Evolutionary conservation across 2,329 filamentous ascomycete genomes (phyloP).

Genomic region (Neofusicoccum umdonicola): DNA sequence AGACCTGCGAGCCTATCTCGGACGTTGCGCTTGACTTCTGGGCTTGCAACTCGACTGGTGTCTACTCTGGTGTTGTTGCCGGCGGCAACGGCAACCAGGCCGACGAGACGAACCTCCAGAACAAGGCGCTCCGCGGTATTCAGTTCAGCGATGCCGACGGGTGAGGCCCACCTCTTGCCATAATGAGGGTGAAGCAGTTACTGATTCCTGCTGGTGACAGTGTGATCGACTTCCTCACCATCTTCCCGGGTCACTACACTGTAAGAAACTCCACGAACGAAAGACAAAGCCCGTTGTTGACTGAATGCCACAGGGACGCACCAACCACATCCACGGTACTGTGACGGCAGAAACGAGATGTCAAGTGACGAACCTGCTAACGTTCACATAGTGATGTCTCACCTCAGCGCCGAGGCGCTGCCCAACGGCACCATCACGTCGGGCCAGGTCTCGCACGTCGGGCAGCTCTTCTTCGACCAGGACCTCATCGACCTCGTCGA

Average conservation of each 20-base stretch:
- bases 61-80: slow-evolving; percentile 45
- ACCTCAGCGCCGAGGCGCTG: slow-evolving; percentile 4
- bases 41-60: slow-evolving; percentile 39
- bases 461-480: slow-evolving; percentile 65
- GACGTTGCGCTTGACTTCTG: slow-evolving; percentile 54
- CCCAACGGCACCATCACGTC: slow-evolving; percentile 52
- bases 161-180: background rate
- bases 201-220: background rate
- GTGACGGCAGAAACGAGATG: too few relatives aligned
- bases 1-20: slow-evolving; percentile 53
- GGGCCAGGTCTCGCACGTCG: slow-evolving; percentile 51
- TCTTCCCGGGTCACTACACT: slow-evolving; percentile 39
- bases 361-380: background rate
- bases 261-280: background rate
- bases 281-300: background rate
- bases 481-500: slow-evolving; percentile 54
- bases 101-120: slow-evolving; percentile 33
- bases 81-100: slow-evolving; percentile 42
- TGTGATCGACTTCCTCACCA: slow-evolving; percentile 28
- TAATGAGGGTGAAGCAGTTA: too few relatives aligned
- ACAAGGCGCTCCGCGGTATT: slow-evolving; percentile 48
- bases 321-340: slow-evolving; percentile 37
- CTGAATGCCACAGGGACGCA: slow-evolving; percentile 23
- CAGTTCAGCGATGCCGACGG: slow-evolving; percentile 49
- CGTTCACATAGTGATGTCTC: slow-evolving; percentile 22